Conservation (phyloP, 495 filamentous ascomycete species). For the Mytilinidion resinicola region DNA sequence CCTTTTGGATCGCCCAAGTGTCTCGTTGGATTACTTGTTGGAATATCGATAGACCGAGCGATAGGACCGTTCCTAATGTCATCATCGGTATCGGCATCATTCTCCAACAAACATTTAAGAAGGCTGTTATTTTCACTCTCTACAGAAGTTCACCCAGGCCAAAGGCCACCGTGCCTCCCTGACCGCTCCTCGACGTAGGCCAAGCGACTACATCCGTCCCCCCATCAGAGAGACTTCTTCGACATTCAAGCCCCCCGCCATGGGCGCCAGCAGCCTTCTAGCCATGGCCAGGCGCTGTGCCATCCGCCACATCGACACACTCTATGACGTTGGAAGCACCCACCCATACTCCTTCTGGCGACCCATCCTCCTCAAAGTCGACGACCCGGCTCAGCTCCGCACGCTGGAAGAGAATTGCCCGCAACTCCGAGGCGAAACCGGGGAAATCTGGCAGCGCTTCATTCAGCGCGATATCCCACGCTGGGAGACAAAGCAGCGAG, state of each 20-base stretch:
- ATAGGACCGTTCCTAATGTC: too few species aligned
- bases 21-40: too few species aligned
- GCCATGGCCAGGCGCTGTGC: constrained; percentile 20
- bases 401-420: constrained; percentile 59
- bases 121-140: too few species aligned
- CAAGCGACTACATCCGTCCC: not conserved
- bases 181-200: not conserved
- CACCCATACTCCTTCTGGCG: constrained; percentile 55
- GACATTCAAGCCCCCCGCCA: constrained; percentile 10
- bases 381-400: constrained; percentile 59
- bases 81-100: too few species aligned
- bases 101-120: too few species aligned
- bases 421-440: constrained; percentile 53
- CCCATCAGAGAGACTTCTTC: not conserved
- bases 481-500: constrained; percentile 50
- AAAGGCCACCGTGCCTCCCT: too few species aligned
- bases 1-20: too few species aligned
- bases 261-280: constrained; percentile 15
- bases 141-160: too few species aligned
- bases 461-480: constrained; percentile 62
- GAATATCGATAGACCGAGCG: too few species aligned
- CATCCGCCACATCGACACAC: constrained; percentile 25
- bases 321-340: constrained; percentile 55
- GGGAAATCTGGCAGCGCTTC: constrained; percentile 61
- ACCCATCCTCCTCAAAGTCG: constrained; percentile 55